phyloP scores from a whole-genome alignment of 306 rosid genomes.

The Citrullus mucosospermus region DNA sequence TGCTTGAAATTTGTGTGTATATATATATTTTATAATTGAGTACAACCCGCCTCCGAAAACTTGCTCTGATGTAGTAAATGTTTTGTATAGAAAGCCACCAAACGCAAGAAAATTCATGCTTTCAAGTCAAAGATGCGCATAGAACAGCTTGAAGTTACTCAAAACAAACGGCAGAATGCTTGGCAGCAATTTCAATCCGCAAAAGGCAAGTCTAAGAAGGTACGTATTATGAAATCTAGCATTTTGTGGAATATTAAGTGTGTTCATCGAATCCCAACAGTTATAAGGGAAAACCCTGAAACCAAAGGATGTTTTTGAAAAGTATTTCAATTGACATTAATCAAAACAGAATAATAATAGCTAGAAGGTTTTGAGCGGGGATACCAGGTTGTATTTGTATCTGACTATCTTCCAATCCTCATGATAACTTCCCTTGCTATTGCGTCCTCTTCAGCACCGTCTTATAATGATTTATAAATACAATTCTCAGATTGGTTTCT shows the following conservation, averaged over 20 bases:
- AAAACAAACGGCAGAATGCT: constrained; percentile 95
- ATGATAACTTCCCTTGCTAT: too few relatives aligned
- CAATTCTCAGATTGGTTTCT: constrained; percentile 60
- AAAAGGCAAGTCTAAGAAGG: constrained; percentile 97
- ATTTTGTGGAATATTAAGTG: neutral
- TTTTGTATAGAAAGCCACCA: constrained; percentile 57
- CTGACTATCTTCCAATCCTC: too few relatives aligned
- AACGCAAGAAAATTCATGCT: constrained; percentile 91
- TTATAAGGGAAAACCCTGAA: neutral
- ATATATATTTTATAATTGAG: neutral
- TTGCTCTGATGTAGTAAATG: constrained; percentile 10
- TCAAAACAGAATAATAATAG: too few relatives aligned
- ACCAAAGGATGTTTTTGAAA: neutral
- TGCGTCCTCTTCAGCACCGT: too few relatives aligned
- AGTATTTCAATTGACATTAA: neutral
- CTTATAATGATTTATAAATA: neutral
- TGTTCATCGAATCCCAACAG: neutral
- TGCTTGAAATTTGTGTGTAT: neutral
- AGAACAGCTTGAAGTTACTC: constrained; percentile 94
- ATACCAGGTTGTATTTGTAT: too few relatives aligned
- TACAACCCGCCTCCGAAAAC: neutral
- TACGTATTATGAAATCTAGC: constrained; percentile 11
- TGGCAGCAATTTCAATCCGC: constrained; percentile 98
- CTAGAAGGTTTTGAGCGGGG: too few relatives aligned
- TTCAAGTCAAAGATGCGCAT: constrained; percentile 95